Percentiles rank a stretch among this genome's conserved stretches.
phyloP scores from a whole-genome alignment of 202 grass and related monocot genomes.

The Saccharum hybrid region DNA sequence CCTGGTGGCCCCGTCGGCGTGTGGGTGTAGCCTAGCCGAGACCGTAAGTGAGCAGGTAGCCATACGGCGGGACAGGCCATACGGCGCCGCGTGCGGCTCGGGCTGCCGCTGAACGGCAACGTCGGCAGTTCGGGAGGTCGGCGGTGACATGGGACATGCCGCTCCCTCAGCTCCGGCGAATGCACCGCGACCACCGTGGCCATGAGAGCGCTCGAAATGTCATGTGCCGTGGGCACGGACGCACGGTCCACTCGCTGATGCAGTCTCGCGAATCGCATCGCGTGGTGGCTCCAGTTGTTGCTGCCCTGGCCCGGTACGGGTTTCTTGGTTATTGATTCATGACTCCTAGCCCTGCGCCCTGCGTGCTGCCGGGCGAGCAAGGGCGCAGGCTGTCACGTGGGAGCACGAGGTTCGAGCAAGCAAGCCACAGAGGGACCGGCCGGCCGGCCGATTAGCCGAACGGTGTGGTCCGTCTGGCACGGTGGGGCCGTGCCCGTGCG shows the following conservation, averaged over 20 bases:
- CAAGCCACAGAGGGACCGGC: background rate
- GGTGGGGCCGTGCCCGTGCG: background rate
- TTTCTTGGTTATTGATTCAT: background rate
- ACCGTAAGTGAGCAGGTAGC: too few relatives aligned
- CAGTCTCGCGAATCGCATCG: background rate
- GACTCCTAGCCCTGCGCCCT: conserved; percentile 2
- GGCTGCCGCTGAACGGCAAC: too few relatives aligned
- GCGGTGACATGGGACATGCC: too few relatives aligned
- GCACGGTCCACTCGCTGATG: background rate
- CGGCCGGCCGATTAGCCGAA: background rate
- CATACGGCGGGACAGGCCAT: too few relatives aligned
- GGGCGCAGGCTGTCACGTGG: conserved; percentile 43
- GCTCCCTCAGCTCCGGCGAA: too few relatives aligned
- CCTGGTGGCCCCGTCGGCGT: too few relatives aligned
- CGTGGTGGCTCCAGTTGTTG: conserved; percentile 31
- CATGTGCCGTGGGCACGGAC: background rate
- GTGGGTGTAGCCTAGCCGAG: too few relatives aligned
- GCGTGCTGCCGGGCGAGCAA: conserved; percentile 31
- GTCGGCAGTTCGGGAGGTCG: too few relatives aligned
- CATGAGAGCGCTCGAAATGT: background rate
- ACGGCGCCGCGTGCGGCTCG: too few relatives aligned
- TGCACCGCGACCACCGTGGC: background rate
- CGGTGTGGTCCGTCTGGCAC: background rate
- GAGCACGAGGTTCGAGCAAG: conserved; percentile 24
- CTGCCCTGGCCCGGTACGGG: conserved; percentile 10